Evolutionary conservation across 2,329 filamentous ascomycete genomes (phyloP).

Genomic region (Trichoderma koningiopsis): DNA sequence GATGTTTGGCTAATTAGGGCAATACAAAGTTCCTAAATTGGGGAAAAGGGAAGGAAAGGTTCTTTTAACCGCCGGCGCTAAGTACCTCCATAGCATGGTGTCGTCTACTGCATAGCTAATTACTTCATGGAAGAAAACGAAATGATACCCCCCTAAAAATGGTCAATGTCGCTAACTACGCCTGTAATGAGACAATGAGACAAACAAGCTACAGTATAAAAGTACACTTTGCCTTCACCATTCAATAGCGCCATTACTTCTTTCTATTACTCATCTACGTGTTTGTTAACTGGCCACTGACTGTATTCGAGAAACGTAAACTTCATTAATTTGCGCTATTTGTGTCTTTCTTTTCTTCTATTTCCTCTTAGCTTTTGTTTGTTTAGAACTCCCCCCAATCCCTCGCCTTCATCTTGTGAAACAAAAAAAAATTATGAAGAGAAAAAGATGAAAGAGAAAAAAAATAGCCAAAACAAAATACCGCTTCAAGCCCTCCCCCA

Average conservation of each 20-base stretch:
- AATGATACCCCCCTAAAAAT: slow-evolving; percentile 18
- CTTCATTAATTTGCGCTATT: slow-evolving; percentile 9
- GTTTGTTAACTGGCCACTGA: not conserved
- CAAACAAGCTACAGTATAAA: not conserved
- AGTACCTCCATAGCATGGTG: not conserved
- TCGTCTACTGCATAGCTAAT: slow-evolving; percentile 17
- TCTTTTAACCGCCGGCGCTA: slow-evolving; percentile 7
- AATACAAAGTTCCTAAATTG: not conserved
- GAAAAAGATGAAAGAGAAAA: not conserved
- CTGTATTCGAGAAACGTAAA: slow-evolving; percentile 6
- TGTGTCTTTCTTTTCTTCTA: not conserved
- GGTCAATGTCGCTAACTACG: slow-evolving; percentile 16
- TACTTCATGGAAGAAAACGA: slow-evolving; percentile 17
- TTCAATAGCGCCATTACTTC: not conserved
- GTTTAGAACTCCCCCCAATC: not conserved
- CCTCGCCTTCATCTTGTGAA: not conserved
- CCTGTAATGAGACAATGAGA: not conserved
- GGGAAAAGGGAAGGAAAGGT: not conserved
- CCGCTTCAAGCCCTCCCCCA: not conserved
- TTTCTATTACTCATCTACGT: not conserved
- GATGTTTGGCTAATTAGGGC: slow-evolving; percentile 10
- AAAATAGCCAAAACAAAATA: not conserved
- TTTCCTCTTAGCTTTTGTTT: slow-evolving; percentile 7
- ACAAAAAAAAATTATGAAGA: not conserved
- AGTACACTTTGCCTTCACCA: not conserved